These are phyloP conservation scores for Candolleomyces eurysporus DNA, from an alignment of 768 basidiomycete species.

Conservation along the genomic window DNA sequence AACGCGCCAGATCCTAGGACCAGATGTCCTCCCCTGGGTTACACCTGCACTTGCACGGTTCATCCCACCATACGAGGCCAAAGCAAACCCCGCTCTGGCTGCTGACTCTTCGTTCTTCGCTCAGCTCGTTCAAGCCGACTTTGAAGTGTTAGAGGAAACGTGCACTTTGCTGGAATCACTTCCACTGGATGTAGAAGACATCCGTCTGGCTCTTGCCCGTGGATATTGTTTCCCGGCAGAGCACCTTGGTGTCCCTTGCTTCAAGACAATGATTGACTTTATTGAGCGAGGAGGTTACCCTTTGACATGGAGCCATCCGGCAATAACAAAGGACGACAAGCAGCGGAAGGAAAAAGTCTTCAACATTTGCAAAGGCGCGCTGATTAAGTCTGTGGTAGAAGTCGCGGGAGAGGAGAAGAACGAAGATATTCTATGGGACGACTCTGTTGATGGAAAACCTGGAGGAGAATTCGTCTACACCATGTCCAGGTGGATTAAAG, in stretches of 20 bases:
- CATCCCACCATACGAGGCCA: slow-evolving; percentile 48
- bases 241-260: slow-evolving; percentile 53
- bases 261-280: slow-evolving; percentile 67
- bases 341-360: slow-evolving; percentile 68
- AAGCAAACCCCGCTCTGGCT: slow-evolving; percentile 36
- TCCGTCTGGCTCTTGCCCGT: slow-evolving; percentile 69
- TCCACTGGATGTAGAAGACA: slow-evolving; percentile 73
- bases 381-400: slow-evolving; percentile 85
- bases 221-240: slow-evolving; percentile 58
- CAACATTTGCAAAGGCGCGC: slow-evolving; percentile 78
- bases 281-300: slow-evolving; percentile 72
- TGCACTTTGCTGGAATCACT: slow-evolving; percentile 78
- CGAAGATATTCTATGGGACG: slow-evolving; percentile 75
- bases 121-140: slow-evolving; percentile 59
- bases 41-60: slow-evolving; percentile 57
- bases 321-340: slow-evolving; percentile 31
- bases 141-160: slow-evolving; percentile 70
- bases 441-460: slow-evolving; percentile 49
- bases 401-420: slow-evolving; percentile 81
- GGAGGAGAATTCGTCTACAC: slow-evolving; percentile 71
- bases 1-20: slow-evolving; percentile 51
- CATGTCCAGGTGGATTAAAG: slow-evolving; percentile 76
- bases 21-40: slow-evolving; percentile 63
- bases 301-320: slow-evolving; percentile 54
- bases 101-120: slow-evolving; percentile 39